phyloP scores from a whole-genome alignment of 345 rosid genomes.

The Syzygium oleosum region DNA sequence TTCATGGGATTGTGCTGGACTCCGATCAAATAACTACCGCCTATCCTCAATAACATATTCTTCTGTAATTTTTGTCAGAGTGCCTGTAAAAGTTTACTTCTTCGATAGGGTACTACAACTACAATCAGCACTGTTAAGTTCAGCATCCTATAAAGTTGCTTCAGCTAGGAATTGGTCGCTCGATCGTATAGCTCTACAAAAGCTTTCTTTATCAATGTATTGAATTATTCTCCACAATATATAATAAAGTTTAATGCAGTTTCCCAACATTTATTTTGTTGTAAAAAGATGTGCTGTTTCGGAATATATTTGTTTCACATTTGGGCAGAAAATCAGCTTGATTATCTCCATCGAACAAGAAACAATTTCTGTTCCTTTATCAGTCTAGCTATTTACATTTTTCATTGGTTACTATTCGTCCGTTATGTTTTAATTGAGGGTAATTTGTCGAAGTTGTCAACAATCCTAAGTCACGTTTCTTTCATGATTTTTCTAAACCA shows the following conservation, averaged over 20 bases:
- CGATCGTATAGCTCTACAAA: background rate
- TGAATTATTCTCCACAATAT: background rate
- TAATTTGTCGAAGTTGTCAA: background rate
- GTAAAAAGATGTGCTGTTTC: background rate
- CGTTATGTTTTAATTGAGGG: conserved; percentile 24
- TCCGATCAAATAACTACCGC: conserved; percentile 24
- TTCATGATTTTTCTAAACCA: too few relatives aligned
- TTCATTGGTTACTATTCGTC: conserved; percentile 12
- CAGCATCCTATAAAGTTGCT: background rate
- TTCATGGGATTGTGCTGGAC: conserved; percentile 55
- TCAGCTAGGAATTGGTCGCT: background rate
- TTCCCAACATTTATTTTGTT: background rate
- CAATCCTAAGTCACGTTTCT: too few relatives aligned
- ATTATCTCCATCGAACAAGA: background rate
- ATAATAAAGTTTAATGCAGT: background rate
- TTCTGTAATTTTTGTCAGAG: background rate
- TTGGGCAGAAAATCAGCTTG: background rate
- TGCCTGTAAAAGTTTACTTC: background rate
- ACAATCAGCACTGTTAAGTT: background rate
- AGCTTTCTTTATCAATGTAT: background rate
- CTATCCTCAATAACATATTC: background rate
- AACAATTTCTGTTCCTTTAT: background rate
- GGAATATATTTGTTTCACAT: background rate
- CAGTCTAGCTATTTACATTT: background rate
- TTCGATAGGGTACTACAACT: background rate